These are phyloP conservation scores for Mucor plumbeus DNA, from an alignment of 371 early-diverging fungal species.

Conservation along the genomic window DNA sequence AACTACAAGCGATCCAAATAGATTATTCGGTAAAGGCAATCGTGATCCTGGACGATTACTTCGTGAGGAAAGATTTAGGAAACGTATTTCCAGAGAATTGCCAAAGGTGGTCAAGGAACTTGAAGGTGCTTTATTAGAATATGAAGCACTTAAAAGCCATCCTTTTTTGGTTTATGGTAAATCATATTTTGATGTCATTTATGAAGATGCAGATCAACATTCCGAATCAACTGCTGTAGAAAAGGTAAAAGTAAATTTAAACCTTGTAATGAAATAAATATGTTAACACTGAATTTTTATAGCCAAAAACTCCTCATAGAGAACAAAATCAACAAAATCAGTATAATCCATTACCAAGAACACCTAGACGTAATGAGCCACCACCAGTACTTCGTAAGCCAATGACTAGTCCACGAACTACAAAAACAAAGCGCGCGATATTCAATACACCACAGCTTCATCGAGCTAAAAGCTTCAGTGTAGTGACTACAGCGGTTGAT, in stretches of 20 bases:
- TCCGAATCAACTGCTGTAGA: neutral
- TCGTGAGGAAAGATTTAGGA: constrained; percentile 54
- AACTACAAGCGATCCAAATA: constrained; percentile 48
- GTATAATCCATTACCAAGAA: constrained; percentile 6
- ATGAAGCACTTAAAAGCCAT: constrained; percentile 34
- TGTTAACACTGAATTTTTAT: neutral
- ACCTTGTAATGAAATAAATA: neutral
- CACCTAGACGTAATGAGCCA: constrained; percentile 23
- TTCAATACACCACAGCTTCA: constrained; percentile 48
- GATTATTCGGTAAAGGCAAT: constrained; percentile 51
- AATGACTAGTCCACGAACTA: constrained; percentile 25
- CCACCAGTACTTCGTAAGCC: constrained; percentile 18
- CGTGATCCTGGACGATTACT: constrained; percentile 55
- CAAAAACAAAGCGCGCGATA: constrained; percentile 1
- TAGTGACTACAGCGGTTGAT: neutral
- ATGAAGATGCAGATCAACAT: constrained; percentile 5
- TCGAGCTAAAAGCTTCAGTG: constrained; percentile 19
- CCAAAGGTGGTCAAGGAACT: constrained; percentile 50
- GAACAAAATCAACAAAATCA: neutral
- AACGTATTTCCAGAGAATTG: constrained; percentile 45
- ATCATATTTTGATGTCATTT: constrained; percentile 40
- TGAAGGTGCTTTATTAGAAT: constrained; percentile 45
- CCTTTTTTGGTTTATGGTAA: constrained; percentile 47
- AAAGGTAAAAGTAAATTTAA: neutral
- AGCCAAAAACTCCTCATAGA: constrained; percentile 2